Evolutionary conservation across 345 rosid genomes (phyloP), one percentile per base, ranked within the genome.

Genomic region (Heritiera fomes): DNA sequence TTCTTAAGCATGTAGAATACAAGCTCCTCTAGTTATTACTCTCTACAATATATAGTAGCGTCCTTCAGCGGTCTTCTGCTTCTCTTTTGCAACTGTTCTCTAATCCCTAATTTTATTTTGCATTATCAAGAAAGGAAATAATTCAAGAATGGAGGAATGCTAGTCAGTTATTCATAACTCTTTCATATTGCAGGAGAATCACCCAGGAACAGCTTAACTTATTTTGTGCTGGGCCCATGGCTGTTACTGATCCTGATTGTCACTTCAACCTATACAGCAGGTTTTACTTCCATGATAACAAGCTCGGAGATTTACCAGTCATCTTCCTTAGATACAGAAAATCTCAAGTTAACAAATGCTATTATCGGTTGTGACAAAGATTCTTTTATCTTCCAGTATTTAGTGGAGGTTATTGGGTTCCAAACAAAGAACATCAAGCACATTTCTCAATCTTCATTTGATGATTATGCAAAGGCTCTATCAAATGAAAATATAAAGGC

Each of bases 291-390:
- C 3, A 71, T 28, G 74, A 59, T 82, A 74, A 78, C 79, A n/a
- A 53, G 73, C 61, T 78, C 55, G 13, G 47, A 63, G 32, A 70
- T 40, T 4, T 40, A 34, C 1, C 38, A 75, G 6, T 70, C 82
- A 5, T 74, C 82, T 50, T 20, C 2, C 2, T 40, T 63, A 15
- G 74, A 79, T 8, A 32, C 79, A 2, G 70, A 79, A 71, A 62
- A 81, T 28, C 82, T 82, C 15, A n/a, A 23, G 28, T 70, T 11
- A 14, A 62, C 79, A 68, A 71, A 71, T 47, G 85, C 80, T 9
- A 41, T 78, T 2, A 71, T 82, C 12, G 82, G 69, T 18, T 82
- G 82, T 55, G 80, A 82, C 58, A 76, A 76, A 45, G 77, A 77
- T 67, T 63, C 74, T 2, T 9, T 50, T 71, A 15, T 63, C 17